Evolutionary conservation across 768 basidiomycete species (phyloP).

Genomic region (Kwoniella sp.): DNA sequence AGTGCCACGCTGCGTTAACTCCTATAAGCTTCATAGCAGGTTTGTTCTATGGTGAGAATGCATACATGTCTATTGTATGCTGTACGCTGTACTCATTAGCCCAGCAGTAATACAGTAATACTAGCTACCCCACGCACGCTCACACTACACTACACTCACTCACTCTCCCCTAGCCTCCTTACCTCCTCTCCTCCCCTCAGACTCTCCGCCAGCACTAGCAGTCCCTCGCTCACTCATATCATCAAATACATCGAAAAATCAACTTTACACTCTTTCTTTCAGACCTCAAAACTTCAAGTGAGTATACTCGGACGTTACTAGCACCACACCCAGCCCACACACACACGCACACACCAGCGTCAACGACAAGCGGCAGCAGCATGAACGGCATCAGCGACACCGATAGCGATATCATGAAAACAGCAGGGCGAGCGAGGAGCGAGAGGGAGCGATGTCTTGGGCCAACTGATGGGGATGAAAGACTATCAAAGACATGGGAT

Average conservation of each 20-base stretch:
- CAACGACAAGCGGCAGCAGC: slow-evolving; percentile 1
- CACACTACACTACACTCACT: too few relatives aligned
- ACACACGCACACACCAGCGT: background rate
- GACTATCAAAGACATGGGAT: too few relatives aligned
- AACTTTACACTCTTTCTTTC: slow-evolving; percentile 6
- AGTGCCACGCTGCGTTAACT: too few relatives aligned
- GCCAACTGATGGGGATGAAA: too few relatives aligned
- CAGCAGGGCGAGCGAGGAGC: too few relatives aligned
- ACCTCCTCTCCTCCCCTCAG: background rate
- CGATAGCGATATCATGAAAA: background rate
- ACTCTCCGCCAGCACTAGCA: background rate
- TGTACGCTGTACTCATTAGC: too few relatives aligned
- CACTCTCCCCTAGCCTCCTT: background rate
- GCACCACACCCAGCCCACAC: too few relatives aligned
- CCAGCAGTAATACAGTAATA: too few relatives aligned
- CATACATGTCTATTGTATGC: background rate
- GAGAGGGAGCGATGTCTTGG: too few relatives aligned
- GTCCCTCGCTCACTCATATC: slow-evolving; percentile 15
- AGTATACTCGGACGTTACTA: slow-evolving; percentile 15
- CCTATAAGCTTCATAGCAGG: too few relatives aligned
- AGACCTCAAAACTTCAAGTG: slow-evolving; percentile 29
- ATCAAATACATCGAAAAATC: slow-evolving; percentile 5
- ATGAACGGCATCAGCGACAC: background rate
- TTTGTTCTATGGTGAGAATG: too few relatives aligned
- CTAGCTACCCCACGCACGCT: too few relatives aligned